Base-by-base conservation (phyloP, 1,139 yeast genomes). In the Citeromyces hawaiiensis region DNA sequence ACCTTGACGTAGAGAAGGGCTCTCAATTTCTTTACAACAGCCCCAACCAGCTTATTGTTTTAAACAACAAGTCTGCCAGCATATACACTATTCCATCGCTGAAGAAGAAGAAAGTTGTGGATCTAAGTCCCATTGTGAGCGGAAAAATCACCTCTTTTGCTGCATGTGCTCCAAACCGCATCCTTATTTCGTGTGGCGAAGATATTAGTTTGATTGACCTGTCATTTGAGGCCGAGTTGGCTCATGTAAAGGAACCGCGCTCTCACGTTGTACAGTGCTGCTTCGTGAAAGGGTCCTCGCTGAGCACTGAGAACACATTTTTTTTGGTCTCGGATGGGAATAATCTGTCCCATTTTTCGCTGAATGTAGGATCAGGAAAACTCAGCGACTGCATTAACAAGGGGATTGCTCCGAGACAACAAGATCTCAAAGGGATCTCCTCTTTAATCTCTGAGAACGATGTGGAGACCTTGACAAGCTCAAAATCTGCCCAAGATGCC, bases 331-430 rank as follows among this genome's bases (percentile, higher is more conserved):
- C 39, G 58, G 66, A 42, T 58, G 60, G 42, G 67, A 68, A 43
- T 50, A 56, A 23, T 9, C 11, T 23, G 27, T 7, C 11, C 8
- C 58, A 66, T 38, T 57, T 66, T 41, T 71, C 76, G 39, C 66
- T 82, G 29, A 75, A 77, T 45, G 73, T 78, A 14, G 94, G 94
- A 2, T 59, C 71, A 33, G 87, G 88, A 46, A 76, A 75, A 38
- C 64, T 86, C 45, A 69, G 75, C 44, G 91, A 83, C 48, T 76
- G 86, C 27, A 34, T 19, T 34, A 30, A n/a, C 19, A 36, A 35
- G 41, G 40, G 23, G 38, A 36, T 14, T 36, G 36, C 34, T 11
- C 38, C 33, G 36, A 34, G 38, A 11, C 16, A n/a, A 15, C 38
- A 38, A 30, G 44, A 43, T 21, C 54, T 61, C 42, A 49, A 48